These are phyloP conservation scores for Cladosporium colombiae DNA, from an alignment of 2,329 filamentous ascomycete species.

Conservation along the genomic window DNA sequence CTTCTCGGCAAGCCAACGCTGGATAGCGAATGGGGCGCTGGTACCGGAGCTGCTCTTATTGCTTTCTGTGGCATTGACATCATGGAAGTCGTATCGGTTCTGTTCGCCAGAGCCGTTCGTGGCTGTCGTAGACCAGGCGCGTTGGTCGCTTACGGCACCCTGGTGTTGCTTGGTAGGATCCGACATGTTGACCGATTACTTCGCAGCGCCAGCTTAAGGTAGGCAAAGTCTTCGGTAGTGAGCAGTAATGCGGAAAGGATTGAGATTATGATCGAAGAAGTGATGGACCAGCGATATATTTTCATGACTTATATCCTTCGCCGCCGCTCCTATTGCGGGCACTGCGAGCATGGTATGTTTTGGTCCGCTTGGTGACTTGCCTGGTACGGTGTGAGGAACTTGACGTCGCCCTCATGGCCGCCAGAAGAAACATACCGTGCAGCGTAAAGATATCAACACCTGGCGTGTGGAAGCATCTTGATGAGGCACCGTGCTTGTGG, in stretches of 20 bases:
- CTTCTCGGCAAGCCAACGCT: constrained; percentile 1
- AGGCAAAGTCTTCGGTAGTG: not conserved
- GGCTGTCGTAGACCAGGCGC: not conserved
- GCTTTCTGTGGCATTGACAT: not conserved
- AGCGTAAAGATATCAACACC: not conserved
- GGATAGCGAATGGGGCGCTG: not conserved
- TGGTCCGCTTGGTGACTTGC: not conserved
- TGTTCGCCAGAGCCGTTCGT: not conserved
- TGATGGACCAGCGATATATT: not conserved
- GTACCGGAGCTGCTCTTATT: not conserved
- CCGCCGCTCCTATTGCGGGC: not conserved
- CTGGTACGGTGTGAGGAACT: not conserved
- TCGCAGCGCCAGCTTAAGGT: not conserved
- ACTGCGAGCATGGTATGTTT: not conserved
- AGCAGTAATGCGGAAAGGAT: not conserved
- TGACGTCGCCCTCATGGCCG: not conserved
- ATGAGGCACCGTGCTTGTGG: not conserved
- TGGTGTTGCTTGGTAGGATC: not conserved
- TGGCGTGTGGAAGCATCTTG: not conserved
- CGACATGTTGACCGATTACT: not conserved
- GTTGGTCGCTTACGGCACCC: not conserved
- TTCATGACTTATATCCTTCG: not conserved
- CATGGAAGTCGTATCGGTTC: not conserved
- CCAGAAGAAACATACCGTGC: not conserved
- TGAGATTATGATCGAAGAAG: not conserved